phyloP scores from a whole-genome alignment of 139 green algal genomes.

The Micromonas commoda region DNA sequence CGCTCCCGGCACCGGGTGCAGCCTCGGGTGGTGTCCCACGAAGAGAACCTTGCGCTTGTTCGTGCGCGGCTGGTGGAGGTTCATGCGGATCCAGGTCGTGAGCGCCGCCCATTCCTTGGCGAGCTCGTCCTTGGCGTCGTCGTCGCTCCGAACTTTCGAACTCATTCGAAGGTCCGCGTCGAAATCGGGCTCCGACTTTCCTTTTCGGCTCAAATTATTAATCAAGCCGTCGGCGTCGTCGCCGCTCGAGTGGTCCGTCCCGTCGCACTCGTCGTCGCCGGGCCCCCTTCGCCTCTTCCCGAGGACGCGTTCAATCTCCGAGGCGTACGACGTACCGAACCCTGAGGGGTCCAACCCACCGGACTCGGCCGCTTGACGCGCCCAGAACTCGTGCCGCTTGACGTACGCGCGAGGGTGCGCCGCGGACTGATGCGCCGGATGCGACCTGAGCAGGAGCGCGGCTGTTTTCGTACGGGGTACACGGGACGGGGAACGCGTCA shows the following conservation, averaged over 20 bases:
- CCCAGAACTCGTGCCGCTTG: neutral
- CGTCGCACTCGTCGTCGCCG: neutral
- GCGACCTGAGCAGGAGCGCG: too few species aligned
- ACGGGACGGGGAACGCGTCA: too few species aligned
- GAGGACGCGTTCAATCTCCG: too few species aligned
- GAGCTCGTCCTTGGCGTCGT: constrained; percentile 1
- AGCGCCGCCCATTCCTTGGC: constrained; percentile 52
- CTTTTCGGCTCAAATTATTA: too few species aligned
- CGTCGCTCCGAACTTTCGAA: too few species aligned
- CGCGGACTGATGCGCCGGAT: neutral
- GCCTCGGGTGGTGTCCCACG: constrained; percentile 28
- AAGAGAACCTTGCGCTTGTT: constrained; percentile 48
- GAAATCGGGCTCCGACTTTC: too few species aligned
- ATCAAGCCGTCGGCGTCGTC: constrained; percentile 2
- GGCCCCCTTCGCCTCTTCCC: too few species aligned
- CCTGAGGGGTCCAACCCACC: too few species aligned
- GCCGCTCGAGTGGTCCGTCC: neutral
- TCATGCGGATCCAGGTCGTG: constrained; percentile 53
- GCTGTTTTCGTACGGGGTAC: too few species aligned
- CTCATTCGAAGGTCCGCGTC: too few species aligned
- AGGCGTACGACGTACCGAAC: neutral
- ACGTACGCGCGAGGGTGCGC: neutral
- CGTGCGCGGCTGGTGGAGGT: constrained; percentile 49
- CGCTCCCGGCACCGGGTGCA: neutral
- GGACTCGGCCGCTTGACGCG: too few species aligned